Percentiles rank a stretch among this genome's conserved stretches.
These are phyloP conservation scores for Talaromyces albobiverticillius DNA, from an alignment of 2,329 filamentous ascomycete species.

Conservation along the genomic window DNA sequence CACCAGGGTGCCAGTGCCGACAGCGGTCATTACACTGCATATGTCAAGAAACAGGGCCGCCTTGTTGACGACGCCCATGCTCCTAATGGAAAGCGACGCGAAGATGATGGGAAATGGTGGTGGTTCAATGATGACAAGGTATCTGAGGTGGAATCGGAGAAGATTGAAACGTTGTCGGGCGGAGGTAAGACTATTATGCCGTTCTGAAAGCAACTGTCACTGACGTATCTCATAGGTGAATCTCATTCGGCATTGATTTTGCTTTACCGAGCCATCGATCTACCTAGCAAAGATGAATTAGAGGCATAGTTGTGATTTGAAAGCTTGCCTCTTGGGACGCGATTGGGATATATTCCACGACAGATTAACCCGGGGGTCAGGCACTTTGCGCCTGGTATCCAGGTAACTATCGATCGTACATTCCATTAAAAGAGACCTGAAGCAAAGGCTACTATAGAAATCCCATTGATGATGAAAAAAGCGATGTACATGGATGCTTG, in stretches of 20 bases:
- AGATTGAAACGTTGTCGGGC: slow-evolving; percentile 84
- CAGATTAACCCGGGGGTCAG: background rate
- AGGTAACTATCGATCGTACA: background rate
- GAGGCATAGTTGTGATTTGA: slow-evolving; percentile 1
- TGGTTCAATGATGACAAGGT: slow-evolving; percentile 99
- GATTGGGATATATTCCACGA: background rate
- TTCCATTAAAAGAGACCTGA: background rate
- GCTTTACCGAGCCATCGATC: slow-evolving; percentile 49
- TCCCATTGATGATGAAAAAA: background rate
- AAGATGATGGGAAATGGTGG: slow-evolving; percentile 97
- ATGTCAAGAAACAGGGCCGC: slow-evolving; percentile 83
- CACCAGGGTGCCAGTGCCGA: slow-evolving; percentile 96
- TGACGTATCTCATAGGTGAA: slow-evolving; percentile 38
- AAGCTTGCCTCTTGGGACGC: background rate
- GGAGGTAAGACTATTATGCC: slow-evolving; percentile 60
- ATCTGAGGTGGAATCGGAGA: slow-evolving; percentile 82
- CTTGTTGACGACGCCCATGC: slow-evolving; percentile 65
- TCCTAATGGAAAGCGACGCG: slow-evolving; percentile 63
- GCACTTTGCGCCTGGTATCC: background rate
- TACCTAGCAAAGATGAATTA: slow-evolving; percentile 42
- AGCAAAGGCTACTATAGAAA: background rate
- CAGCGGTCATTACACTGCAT: slow-evolving; percentile 96
- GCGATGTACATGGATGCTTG: background rate
- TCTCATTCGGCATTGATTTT: slow-evolving; percentile 51
- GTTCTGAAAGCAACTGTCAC: background rate